A percentile compares a stretch with the other conserved stretches of the same genome.
Evolutionary conservation across 495 filamentous ascomycete genomes (phyloP).

Genomic region (Aspergillus carlsbadensis): DNA sequence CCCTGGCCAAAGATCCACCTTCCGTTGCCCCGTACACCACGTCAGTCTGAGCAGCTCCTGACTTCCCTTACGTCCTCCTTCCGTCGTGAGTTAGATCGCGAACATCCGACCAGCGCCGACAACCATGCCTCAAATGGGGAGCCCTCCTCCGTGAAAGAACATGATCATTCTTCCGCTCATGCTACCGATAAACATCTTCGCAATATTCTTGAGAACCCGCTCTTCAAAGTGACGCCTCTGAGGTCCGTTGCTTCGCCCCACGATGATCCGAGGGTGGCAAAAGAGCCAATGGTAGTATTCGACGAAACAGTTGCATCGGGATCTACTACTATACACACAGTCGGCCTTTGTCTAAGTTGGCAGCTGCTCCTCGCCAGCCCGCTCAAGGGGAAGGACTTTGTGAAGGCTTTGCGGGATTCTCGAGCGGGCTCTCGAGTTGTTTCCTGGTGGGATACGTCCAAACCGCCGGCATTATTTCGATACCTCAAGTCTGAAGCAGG

Average conservation of each 20-base stretch:
- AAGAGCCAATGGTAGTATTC: constrained; percentile 41
- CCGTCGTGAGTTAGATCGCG: constrained; percentile 65
- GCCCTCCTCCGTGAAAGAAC: background rate
- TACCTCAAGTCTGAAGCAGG: too few species aligned
- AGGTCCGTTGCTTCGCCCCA: constrained; percentile 14
- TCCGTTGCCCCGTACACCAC: constrained; percentile 62
- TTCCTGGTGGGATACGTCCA: constrained; percentile 44
- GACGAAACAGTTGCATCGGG: constrained; percentile 43
- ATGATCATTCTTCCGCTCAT: constrained; percentile 32
- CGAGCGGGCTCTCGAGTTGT: constrained; percentile 33
- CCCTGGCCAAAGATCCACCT: constrained; percentile 65
- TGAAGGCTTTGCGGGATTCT: constrained; percentile 33
- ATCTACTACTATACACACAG: constrained; percentile 20
- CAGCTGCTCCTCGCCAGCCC: constrained; percentile 33
- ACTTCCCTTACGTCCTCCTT: constrained; percentile 74
- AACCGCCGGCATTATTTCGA: constrained; percentile 30
- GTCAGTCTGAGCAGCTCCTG: constrained; percentile 67
- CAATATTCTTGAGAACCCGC: constrained; percentile 68
- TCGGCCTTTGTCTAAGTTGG: constrained; percentile 32
- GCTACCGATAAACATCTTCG: constrained; percentile 57
- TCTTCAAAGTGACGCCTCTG: constrained; percentile 44
- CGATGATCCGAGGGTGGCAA: constrained; percentile 21
- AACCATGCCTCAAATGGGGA: constrained; percentile 9
- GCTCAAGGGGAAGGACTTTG: constrained; percentile 14
- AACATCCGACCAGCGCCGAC: constrained; percentile 51